phyloP scores from a whole-genome alignment of 1,284 basidiomycete species.

The Lentinus polychrous region DNA sequence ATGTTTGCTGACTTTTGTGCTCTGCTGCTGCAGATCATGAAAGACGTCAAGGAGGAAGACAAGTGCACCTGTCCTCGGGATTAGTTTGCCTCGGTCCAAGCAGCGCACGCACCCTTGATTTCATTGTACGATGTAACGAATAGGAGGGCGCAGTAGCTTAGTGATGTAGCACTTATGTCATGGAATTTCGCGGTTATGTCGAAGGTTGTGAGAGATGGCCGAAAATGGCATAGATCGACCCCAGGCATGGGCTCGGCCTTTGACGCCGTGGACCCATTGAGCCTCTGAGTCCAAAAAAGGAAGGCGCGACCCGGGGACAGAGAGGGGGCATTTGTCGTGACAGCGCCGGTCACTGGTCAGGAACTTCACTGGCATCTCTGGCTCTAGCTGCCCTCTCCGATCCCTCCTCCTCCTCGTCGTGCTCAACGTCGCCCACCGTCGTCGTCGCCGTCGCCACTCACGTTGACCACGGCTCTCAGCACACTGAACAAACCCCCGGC shows the following conservation, averaged over 20 bases:
- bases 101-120: no score
- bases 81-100: no score
- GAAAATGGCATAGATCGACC: neutral
- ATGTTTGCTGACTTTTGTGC: neutral
- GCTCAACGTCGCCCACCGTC: conserved; percentile 4
- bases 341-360: conserved; percentile 1
- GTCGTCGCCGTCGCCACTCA: neutral
- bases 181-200: neutral
- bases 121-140: no score
- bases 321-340: neutral
- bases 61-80: conserved; percentile 47
- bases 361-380: conserved; percentile 4
- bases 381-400: conserved; percentile 1
- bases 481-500: no score
- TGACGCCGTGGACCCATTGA: conserved; percentile 1
- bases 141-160: no score
- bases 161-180: no score
- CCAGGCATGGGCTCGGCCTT: neutral
- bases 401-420: conserved; percentile 10
- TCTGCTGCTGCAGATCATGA: conserved; percentile 48
- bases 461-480: conserved; percentile 2
- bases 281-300: neutral
- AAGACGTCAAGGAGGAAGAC: conserved; percentile 59
- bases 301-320: conserved; percentile 1
- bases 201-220: neutral